Evolutionary conservation across 1,284 basidiomycete species (phyloP), one percentile per base, ranked within the genome.

Genomic region (Rhodotorula sp.): DNA sequence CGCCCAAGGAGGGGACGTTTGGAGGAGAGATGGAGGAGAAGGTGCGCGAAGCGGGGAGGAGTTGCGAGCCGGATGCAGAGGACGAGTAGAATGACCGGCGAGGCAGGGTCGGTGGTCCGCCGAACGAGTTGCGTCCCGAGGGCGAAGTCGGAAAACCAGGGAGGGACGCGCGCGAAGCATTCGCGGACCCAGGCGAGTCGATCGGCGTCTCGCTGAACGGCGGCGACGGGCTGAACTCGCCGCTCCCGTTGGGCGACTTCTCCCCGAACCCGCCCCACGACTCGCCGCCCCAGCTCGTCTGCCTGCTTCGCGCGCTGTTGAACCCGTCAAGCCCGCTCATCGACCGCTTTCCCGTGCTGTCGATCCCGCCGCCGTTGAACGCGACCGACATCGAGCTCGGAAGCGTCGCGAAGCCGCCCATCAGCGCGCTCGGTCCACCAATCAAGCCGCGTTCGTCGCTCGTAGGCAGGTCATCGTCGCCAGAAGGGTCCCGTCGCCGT

Each of bases 211-310:
- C 59, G 8, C 58, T 62, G 62, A 61, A 60, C 24, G 68, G 62
- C 10, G 52, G 62, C 11, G 64, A 61, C 5, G 64, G 64, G 16
- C 64, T 53, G 4, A 61, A n/a, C 28, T 70, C 68, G 10, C 68
- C 66, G 28, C 62, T 65, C 20, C 68, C 67, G 40, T 44, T 44
- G 10, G 40, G 40, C 40, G 40, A 44, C 53, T 28, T 31, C 30
- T 48, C 53, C 13, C 40, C 37, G n/a, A 46, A 24, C 16, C 48
- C 63, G 34, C 52, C 58, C 68, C 67, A 66, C 24, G 62, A 63
- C 9, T 69, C 65, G 24, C 68, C 71, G 40, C 67, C 68, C 71
- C 71, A 72, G 57, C 71, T 72, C 59, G 50, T 55, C 37, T 72
- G 61, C 56, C 68, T 26, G 11, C 40, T 54, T 26, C 37, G 37